Evolutionary conservation across 116 monocot genomes (phyloP).

Genomic region (Cymodocea nodosa): DNA sequence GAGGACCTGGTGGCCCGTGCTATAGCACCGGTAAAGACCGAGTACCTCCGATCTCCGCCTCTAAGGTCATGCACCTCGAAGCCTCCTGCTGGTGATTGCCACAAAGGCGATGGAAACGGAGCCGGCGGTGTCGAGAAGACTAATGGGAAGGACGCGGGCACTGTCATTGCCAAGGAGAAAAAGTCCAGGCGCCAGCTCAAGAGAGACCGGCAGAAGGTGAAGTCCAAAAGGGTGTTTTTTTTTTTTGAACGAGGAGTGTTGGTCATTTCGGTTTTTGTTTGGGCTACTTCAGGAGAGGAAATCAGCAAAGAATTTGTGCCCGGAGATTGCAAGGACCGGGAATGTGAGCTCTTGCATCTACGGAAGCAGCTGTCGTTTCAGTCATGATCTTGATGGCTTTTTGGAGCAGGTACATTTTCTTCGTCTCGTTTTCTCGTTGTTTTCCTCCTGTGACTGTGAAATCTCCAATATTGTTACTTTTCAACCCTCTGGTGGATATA

Average conservation of each 20-base stretch:
- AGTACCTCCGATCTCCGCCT: constrained; percentile 58
- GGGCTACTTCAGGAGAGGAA: constrained; percentile 45
- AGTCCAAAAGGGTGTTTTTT: background rate
- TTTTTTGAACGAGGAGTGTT: background rate
- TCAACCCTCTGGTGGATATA: constrained; percentile 21
- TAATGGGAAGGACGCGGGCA: constrained; percentile 11
- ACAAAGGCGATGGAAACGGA: background rate
- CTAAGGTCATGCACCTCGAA: constrained; percentile 2
- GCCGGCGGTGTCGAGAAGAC: background rate
- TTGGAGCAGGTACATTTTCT: constrained; percentile 38
- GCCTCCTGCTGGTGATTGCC: constrained; percentile 9
- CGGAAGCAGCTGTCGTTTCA: constrained; percentile 60
- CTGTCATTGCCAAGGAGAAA: constrained; percentile 43
- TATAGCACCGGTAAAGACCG: constrained; percentile 72
- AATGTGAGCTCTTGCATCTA: constrained; percentile 44
- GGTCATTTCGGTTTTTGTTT: background rate
- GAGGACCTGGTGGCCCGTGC: constrained; percentile 80
- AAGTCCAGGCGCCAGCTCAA: constrained; percentile 87
- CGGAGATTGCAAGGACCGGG: constrained; percentile 53
- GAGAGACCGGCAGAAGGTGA: constrained; percentile 67
- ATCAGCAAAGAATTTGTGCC: constrained; percentile 54
- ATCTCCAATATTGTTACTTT: background rate
- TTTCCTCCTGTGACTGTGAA: background rate
- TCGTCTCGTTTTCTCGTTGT: background rate
- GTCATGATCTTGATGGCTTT: constrained; percentile 74